Conservation (phyloP, 768 basidiomycete genomes). For the Scleroderma bovista region DNA sequence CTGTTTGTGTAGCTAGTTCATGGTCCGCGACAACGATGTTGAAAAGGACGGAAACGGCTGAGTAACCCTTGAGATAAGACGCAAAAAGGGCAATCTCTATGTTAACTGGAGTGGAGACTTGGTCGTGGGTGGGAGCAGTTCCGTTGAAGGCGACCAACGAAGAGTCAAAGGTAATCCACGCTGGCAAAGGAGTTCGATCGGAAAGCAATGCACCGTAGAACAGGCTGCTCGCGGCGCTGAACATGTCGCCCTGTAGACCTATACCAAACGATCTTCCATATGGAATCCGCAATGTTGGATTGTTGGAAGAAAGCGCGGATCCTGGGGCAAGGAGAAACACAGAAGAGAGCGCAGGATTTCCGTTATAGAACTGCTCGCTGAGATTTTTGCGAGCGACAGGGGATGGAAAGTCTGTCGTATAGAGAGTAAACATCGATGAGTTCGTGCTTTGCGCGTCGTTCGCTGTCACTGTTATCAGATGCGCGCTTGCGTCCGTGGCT, state of each 20-base stretch:
- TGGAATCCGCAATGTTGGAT: slow-evolving; percentile 67
- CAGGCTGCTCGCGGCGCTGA: slow-evolving; percentile 40
- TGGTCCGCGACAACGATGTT: slow-evolving; percentile 61
- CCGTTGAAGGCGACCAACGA: slow-evolving; percentile 72
- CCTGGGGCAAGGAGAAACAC: slow-evolving; percentile 59
- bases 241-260: slow-evolving; percentile 69
- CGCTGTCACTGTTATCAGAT: slow-evolving; percentile 58
- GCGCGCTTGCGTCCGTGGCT: slow-evolving; percentile 55
- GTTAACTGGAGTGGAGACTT: slow-evolving; percentile 33
- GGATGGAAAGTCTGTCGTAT: slow-evolving; percentile 47
- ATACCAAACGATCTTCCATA: slow-evolving; percentile 86
- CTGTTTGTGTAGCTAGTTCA: slow-evolving; percentile 48
- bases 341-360: slow-evolving; percentile 67
- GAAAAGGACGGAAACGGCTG: slow-evolving; percentile 55
- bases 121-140: slow-evolving; percentile 51
- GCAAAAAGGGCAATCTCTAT: slow-evolving; percentile 57
- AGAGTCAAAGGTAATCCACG: slow-evolving; percentile 71
- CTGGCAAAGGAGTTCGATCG: slow-evolving; percentile 67
- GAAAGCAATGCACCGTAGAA: slow-evolving; percentile 60
- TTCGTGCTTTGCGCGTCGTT: slow-evolving; percentile 46
- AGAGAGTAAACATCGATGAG: slow-evolving; percentile 50
- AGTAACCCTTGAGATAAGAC: slow-evolving; percentile 70
- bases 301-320: slow-evolving; percentile 48
- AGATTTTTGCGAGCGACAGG: slow-evolving; percentile 53
- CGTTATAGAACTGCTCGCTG: slow-evolving; percentile 52